A percentile compares a stretch with the other conserved stretches of the same genome.
phyloP scores from a whole-genome alignment of 345 rosid genomes.

The Streptanthus diversifolius region DNA sequence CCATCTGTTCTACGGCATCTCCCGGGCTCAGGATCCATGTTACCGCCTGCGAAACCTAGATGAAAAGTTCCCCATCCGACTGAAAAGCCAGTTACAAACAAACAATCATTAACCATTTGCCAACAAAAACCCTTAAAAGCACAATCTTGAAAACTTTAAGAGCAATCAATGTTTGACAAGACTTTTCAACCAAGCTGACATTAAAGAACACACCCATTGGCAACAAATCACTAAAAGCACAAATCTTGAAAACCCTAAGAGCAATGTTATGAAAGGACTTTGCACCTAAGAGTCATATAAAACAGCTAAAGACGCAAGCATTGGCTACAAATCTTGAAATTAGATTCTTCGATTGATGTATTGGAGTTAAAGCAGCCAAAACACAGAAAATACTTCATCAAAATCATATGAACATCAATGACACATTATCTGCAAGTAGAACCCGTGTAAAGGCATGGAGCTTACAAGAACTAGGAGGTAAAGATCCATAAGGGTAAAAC shows the following conservation, averaged over 20 bases:
- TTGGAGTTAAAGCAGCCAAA: neutral
- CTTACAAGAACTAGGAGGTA: slow-evolving; percentile 49
- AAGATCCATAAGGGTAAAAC: slow-evolving; percentile 48
- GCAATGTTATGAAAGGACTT: neutral
- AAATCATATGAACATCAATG: neutral
- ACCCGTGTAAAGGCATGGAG: neutral
- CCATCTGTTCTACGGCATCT: slow-evolving; percentile 83
- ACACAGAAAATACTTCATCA: neutral
- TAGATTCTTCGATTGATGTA: neutral
- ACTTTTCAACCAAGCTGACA: neutral
- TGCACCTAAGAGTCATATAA: neutral
- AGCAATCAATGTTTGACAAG: neutral
- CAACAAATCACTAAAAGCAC: slow-evolving; percentile 1
- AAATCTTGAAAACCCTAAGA: neutral
- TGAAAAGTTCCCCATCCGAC: slow-evolving; percentile 70
- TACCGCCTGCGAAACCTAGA: slow-evolving; percentile 52
- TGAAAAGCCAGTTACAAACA: slow-evolving; percentile 9
- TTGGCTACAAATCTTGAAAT: slow-evolving; percentile 5
- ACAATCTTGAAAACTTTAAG: neutral
- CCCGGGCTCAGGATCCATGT: slow-evolving; percentile 62
- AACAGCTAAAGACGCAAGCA: neutral
- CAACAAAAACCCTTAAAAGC: neutral
- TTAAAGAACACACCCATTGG: neutral
- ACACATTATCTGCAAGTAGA: neutral
- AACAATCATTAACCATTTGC: neutral